phyloP scores from a whole-genome alignment of 2,329 filamentous ascomycete species.

The Trichoderma sp. region DNA sequence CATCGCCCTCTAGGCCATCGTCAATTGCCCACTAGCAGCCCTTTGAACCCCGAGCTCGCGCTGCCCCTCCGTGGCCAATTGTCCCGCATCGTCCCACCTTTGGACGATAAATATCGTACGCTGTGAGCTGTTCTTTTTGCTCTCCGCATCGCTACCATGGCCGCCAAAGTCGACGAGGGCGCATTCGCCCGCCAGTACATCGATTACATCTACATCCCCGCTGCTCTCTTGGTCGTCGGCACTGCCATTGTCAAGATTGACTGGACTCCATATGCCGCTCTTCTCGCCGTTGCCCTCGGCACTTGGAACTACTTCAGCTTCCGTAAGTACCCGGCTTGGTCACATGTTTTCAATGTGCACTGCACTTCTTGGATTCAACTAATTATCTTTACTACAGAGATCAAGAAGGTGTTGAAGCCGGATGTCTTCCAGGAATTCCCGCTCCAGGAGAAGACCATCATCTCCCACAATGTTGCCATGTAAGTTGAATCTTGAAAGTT shows the following conservation, averaged over 20 bases:
- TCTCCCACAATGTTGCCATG: constrained; percentile 99
- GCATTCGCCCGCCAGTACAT: constrained; percentile 60
- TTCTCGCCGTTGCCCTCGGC: constrained; percentile 63
- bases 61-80: constrained; percentile 13
- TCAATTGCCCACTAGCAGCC: neutral
- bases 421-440: constrained; percentile 87
- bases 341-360: neutral
- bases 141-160: constrained; percentile 23
- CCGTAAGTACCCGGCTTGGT: constrained; percentile 52
- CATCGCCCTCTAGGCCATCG: neutral
- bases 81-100: constrained; percentile 15
- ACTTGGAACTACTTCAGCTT: constrained; percentile 68
- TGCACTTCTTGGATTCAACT: neutral
- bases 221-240: constrained; percentile 73
- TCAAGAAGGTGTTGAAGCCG: constrained; percentile 81
- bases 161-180: constrained; percentile 29
- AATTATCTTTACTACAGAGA: constrained; percentile 48
- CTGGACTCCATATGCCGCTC: constrained; percentile 68
- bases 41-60: neutral
- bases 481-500: constrained; percentile 32
- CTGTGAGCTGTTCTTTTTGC: neutral
- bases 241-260: constrained; percentile 75
- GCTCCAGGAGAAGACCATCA: constrained; percentile 88
- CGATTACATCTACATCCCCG: constrained; percentile 80
- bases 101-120: neutral